phyloP scores from a whole-genome alignment of 305 asterid genomes.

The Lippia alba region DNA sequence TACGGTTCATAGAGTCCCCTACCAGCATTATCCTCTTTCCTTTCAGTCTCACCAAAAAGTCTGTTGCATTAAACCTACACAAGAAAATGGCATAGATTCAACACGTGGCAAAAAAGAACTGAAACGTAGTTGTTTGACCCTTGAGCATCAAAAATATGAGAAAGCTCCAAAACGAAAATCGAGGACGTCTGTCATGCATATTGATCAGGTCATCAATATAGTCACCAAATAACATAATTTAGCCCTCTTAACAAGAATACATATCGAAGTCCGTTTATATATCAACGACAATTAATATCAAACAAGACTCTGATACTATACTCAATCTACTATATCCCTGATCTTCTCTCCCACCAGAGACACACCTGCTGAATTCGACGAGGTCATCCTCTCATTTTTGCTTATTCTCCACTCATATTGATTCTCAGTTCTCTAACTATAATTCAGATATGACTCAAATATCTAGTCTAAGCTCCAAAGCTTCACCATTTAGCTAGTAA shows the following conservation, averaged over 20 bases:
- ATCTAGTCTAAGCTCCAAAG: too few relatives aligned
- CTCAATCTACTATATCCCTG: not conserved
- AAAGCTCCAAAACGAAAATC: too few relatives aligned
- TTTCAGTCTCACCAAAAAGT: conserved; percentile 82
- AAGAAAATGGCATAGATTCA: not conserved
- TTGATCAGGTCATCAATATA: too few relatives aligned
- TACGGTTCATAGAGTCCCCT: conserved; percentile 97
- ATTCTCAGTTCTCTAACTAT: conserved; percentile 14
- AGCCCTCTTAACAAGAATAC: too few relatives aligned
- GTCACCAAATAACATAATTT: not conserved
- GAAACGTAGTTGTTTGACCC: not conserved
- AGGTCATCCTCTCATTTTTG: not conserved
- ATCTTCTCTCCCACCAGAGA: conserved; percentile 5
- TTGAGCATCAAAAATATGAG: not conserved
- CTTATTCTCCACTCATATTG: not conserved
- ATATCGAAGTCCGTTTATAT: not conserved
- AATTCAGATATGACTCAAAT: not conserved
- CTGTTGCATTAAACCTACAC: conserved; percentile 84
- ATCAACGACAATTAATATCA: not conserved
- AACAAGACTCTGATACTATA: conserved; percentile 1
- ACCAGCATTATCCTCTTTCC: conserved; percentile 91
- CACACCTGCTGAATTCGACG: not conserved
- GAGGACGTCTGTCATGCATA: too few relatives aligned
- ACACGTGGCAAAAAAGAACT: not conserved
- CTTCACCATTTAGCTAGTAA: too few relatives aligned